Conservation (phyloP, 2,329 filamentous ascomycete genomes). For the Xylaria sp. region DNA sequence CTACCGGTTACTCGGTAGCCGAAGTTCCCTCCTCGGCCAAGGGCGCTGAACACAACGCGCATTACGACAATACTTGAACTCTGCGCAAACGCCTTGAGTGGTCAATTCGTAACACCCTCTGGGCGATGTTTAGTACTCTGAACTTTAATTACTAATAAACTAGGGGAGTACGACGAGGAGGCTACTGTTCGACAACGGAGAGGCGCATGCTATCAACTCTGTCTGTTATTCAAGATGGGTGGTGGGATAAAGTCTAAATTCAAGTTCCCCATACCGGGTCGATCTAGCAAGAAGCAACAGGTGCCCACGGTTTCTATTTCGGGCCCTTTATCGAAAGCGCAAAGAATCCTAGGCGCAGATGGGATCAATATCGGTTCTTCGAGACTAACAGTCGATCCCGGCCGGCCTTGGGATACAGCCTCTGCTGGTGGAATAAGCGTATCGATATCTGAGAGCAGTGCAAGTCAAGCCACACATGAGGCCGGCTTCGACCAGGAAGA, state of each 20-base stretch:
- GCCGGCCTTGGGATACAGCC: slow-evolving; percentile 56
- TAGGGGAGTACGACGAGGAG: slow-evolving; percentile 17
- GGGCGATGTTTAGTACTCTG: slow-evolving; percentile 21
- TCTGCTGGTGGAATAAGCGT: slow-evolving; percentile 60
- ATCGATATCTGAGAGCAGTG: slow-evolving; percentile 56
- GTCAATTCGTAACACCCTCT: slow-evolving; percentile 9
- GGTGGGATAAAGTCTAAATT: slow-evolving; percentile 56
- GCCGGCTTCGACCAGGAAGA: slow-evolving; percentile 45
- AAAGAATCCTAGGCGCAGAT: slow-evolving; percentile 61
- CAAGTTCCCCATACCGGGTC: slow-evolving; percentile 60
- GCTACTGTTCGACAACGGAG: slow-evolving; percentile 7
- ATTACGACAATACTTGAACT: slow-evolving; percentile 16
- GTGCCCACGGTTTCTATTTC: slow-evolving; percentile 47
- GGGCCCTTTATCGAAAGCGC: slow-evolving; percentile 62
- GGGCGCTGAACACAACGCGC: slow-evolving; percentile 8
- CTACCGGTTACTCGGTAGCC: slow-evolving; percentile 27
- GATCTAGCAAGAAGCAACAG: slow-evolving; percentile 56
- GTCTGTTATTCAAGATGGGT: slow-evolving; percentile 50
- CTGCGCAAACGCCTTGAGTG: slow-evolving; percentile 1
- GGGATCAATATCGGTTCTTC: slow-evolving; percentile 57
- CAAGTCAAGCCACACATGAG: slow-evolving; percentile 49
- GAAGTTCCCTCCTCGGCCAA: slow-evolving; percentile 18
- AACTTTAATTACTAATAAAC: slow-evolving; percentile 12
- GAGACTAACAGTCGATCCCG: slow-evolving; percentile 34
- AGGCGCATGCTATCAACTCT: slow-evolving; percentile 18